These are phyloP conservation scores for Drechslerella coelobrocha DNA, from an alignment of 2,329 filamentous ascomycete genomes.

Conservation along the genomic window DNA sequence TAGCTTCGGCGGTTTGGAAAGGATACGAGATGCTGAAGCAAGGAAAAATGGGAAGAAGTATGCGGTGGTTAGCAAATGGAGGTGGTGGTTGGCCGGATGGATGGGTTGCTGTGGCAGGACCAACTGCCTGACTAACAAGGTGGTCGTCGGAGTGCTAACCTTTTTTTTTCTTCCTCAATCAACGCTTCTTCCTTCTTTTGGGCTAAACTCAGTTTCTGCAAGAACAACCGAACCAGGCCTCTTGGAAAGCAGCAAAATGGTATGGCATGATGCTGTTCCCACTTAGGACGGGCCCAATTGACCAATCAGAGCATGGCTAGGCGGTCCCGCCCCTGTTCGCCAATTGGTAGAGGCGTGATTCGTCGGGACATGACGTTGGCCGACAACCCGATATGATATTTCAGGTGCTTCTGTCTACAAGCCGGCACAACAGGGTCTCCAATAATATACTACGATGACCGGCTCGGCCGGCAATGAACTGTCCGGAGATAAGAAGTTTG, in stretches of 20 bases:
- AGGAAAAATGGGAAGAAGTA: conserved; percentile 1
- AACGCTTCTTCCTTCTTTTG: conserved; percentile 7
- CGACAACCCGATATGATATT: neutral
- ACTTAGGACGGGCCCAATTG: conserved; percentile 25
- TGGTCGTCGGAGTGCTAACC: conserved; percentile 46
- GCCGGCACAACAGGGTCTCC: no score
- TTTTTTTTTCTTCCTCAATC: conserved; percentile 30
- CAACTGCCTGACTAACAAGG: neutral
- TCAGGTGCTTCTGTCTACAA: neutral
- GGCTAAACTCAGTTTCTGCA: conserved; percentile 28
- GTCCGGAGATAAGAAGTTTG: no score
- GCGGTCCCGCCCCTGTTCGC: conserved; percentile 18
- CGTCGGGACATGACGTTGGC: conserved; percentile 17
- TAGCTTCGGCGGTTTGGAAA: neutral
- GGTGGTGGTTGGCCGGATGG: conserved; percentile 8
- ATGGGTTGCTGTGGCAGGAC: neutral
- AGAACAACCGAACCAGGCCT: conserved; percentile 38
- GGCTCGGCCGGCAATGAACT: no score
- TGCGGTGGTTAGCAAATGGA: conserved; percentile 8
- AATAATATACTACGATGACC: no score
- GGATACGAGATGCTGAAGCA: conserved; percentile 1
- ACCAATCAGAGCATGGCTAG: conserved; percentile 30
- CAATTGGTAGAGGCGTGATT: conserved; percentile 17
- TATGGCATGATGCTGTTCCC: conserved; percentile 48
- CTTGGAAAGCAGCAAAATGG: conserved; percentile 27